A percentile compares a stretch with the other conserved stretches of the same genome.
phyloP scores from a whole-genome alignment of 768 basidiomycete species.

The Mycena olivaceomarginata region DNA sequence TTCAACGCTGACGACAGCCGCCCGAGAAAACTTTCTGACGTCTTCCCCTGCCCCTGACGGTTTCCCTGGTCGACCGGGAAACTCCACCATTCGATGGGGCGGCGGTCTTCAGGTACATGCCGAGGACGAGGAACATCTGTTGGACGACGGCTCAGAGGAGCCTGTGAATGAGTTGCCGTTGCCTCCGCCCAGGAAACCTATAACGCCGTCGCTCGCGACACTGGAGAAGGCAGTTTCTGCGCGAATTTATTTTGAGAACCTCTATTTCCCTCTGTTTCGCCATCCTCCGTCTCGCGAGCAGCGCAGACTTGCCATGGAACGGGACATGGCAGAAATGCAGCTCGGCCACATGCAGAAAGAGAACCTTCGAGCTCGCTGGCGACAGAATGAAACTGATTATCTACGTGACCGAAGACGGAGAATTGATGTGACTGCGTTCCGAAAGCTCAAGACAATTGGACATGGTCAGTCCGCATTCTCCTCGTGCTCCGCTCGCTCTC shows the following conservation, averaged over 20 bases:
- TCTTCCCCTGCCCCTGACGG: slow-evolving; percentile 67
- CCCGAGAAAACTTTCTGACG: slow-evolving; percentile 78
- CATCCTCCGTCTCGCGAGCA: slow-evolving; percentile 92
- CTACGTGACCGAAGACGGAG: slow-evolving; percentile 89
- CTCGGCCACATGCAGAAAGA: slow-evolving; percentile 84
- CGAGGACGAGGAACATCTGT: slow-evolving; percentile 74
- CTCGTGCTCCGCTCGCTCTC: slow-evolving; percentile 30
- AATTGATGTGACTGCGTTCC: slow-evolving; percentile 90
- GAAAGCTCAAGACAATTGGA: slow-evolving; percentile 94
- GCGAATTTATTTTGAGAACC: slow-evolving; percentile 95
- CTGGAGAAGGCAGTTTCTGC: slow-evolving; percentile 95
- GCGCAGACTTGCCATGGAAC: slow-evolving; percentile 90
- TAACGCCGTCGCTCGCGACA: slow-evolving; percentile 92
- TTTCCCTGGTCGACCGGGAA: slow-evolving; percentile 73
- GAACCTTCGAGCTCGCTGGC: slow-evolving; percentile 83
- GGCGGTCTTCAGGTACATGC: slow-evolving; percentile 78
- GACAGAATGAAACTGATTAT: slow-evolving; percentile 92
- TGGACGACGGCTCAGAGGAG: slow-evolving; percentile 57
- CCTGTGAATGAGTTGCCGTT: slow-evolving; percentile 45
- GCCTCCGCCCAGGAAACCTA: slow-evolving; percentile 70
- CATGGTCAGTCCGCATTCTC: slow-evolving; percentile 76
- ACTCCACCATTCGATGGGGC: slow-evolving; percentile 77
- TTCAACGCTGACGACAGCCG: slow-evolving; percentile 85
- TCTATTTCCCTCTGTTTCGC: slow-evolving; percentile 90
- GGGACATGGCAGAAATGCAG: slow-evolving; percentile 86